Evolutionary conservation across 169 alveolate species (phyloP), one percentile per base, ranked within the genome.

Genomic region (Theileria sp.): DNA sequence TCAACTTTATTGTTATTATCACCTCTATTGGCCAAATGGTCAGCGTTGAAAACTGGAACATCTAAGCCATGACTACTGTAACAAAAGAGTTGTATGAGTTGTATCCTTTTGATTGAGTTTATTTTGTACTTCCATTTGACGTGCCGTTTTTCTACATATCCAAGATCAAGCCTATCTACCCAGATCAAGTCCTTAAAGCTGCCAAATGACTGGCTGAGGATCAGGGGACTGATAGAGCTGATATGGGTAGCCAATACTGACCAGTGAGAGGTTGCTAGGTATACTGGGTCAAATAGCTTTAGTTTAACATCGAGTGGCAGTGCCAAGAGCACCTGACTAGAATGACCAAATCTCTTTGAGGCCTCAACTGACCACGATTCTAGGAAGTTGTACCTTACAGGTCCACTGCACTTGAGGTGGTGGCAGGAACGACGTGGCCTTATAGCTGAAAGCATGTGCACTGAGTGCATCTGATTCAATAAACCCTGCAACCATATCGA

Each of bases 381-480:
- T 34, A 90, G 87, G 84, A 87, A 90, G 77, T 87, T 90, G 86
- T 90, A 90, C 38, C 91, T 62, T 17, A 77, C 81, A 74, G 91
- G 86, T n/a, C 91, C 89, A 10, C 92, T 71, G 54, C 77, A 75
- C 79, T 90, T 87, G 70, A 85, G 72, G 49, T 75, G 64, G 34
- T 87, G 66, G 30, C 77, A 71, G 65, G 87, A 84, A 56, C 91
- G 81, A 58, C 79, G 64, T 38, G 94, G 94, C 12, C 94, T 69
- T 21, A 90, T 83, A 26, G 91, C 92, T 0, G 94, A 87, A 65
- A 87, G 70, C 92, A 86, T 87, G 10, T 91, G 79, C 62, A 87
- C 86, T n/a, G 93, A 74, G 73, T 90, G 94, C 49, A 90, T 90
- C 81, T 90, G 94, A 56, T 90, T 85, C 81, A 90, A 66, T 60